Base-by-base conservation (phyloP, 805 yeast species). In the Myxozyma geophila region DNA sequence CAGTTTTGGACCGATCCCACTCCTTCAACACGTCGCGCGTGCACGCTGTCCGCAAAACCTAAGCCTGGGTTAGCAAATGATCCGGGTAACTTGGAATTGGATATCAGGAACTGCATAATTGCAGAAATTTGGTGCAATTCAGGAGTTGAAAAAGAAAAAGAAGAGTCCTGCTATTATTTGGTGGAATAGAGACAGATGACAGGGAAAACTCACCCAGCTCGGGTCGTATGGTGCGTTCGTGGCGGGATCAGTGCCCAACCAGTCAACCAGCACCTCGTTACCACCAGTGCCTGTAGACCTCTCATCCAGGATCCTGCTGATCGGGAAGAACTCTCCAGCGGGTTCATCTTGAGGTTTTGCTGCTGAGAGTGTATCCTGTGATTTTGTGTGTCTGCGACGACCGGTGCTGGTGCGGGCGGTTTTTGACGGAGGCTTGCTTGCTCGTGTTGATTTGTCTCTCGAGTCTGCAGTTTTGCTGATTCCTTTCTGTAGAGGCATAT, bases 161-260 rank as follows among this genome's bases (percentile, higher is more conserved):
- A n/a, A n/a, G n/a, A n/a, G n/a, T n/a, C 2, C 13, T 13, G 37
- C 28, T 15, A 8, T 19, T 33, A 19, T 17, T 28, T 6, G 28
- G 15, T 1, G 17, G 3, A 37, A 15, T 15, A 40, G n/a, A 39
- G 9, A 13, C 36, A 50, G 37, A 21, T 12, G 9, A 23, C 9
- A 19, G 19, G 8, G 2, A 10, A 36, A 15, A 53, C 63, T 33
- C 37, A 60, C 63, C 63, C 63, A 60, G 52, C 47, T 49, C 12
- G 63, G 59, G 21, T 41, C 41, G 54, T 54, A 60, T 10, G 51
- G 50, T 23, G 40, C 19, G 35, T 41, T 41, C 28, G 63, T 54
- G 12, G 12, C 43, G 23, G 63, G 56, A 44, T 60, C 63, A 33
- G 7, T 37, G 43, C 48, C 63, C 13, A 33, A 28, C 63, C 63